Evolutionary conservation across 2,329 filamentous ascomycete genomes (phyloP), one percentile per base, ranked within the genome.

Genomic region (Fonsecaea multimorphosa): DNA sequence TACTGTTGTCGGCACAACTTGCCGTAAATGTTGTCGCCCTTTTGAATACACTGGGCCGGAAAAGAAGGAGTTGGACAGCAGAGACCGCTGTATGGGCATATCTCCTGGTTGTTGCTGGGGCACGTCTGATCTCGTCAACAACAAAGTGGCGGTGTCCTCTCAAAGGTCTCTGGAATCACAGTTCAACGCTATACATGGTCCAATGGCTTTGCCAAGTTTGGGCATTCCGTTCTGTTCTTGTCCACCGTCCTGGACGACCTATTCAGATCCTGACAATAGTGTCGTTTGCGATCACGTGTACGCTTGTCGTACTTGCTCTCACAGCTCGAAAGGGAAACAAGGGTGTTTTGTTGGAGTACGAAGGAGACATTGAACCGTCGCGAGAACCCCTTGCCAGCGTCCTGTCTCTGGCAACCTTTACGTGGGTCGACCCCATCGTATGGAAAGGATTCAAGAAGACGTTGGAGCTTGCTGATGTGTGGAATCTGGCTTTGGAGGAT

Each of bases 251-350:
- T 57, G 91, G 91, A 7, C 78, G 76, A 60, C 77, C 88, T 44
- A 82, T 87, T 3, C 85, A 90, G 74, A 82, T 84, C 56, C 82
- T 97, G 54, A 84, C 87, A 68, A 88, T 92, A 68, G 79, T 86
- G 65, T 88, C 96, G 73, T 98, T 98, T 74, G 81, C 82, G 1
- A 81, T 98, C 66, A 87, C 86, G 5, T 89, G 90, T 0, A 76
- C 96, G 12, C 84, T 99, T 12, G 88, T 93, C 60, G 77, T 86
- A 53, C 89, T 97, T 75, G 87, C 92, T 51, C 78, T 96, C 63
- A 91, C 89, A 58, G 96, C 92, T 68, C 88, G 95, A 70, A 95
- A 93, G 79, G 95, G 95, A 52, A 98, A 98, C 78, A 95, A 92
- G 78, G 88, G 90, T 2, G 91, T 99, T 12, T 79, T 93, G 53